Evolutionary conservation across 2,329 filamentous ascomycete species (phyloP).

Genomic region (Xylariaceae sp.): DNA sequence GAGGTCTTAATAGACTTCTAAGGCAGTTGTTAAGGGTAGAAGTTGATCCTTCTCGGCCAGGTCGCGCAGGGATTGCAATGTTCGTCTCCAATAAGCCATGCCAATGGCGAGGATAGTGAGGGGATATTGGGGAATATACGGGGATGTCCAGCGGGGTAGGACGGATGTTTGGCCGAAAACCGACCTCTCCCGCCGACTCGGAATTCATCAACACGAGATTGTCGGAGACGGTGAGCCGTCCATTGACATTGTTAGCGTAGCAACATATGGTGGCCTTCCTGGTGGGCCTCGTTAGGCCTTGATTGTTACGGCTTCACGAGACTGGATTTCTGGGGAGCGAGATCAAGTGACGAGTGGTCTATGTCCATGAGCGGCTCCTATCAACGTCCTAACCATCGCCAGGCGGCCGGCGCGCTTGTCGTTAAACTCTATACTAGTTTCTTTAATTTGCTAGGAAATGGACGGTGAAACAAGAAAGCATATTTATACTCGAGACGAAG

Average conservation of each 20-base stretch:
- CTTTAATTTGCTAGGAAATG: too few relatives aligned
- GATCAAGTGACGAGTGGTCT: not conserved
- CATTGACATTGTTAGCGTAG: slow-evolving; percentile 1
- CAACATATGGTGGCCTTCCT: not conserved
- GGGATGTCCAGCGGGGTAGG: slow-evolving; percentile 12
- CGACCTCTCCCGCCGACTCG: not conserved
- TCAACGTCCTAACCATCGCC: too few relatives aligned
- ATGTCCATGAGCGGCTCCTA: too few relatives aligned
- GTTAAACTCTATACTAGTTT: too few relatives aligned
- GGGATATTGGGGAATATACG: slow-evolving; percentile 17
- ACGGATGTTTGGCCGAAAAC: not conserved
- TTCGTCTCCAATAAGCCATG: slow-evolving; percentile 4
- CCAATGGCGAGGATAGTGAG: slow-evolving; percentile 19
- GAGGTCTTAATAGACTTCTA: too few relatives aligned
- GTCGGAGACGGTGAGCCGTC: slow-evolving; percentile 5
- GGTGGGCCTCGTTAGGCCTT: too few relatives aligned
- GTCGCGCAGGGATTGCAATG: not conserved
- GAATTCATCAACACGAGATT: slow-evolving; percentile 2
- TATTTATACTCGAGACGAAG: too few relatives aligned
- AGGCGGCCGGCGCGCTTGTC: too few relatives aligned
- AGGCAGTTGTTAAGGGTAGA: not conserved
- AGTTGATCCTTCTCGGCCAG: not conserved
- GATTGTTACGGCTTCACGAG: not conserved
- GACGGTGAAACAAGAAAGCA: too few relatives aligned
- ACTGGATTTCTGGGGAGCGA: too few relatives aligned